Conservation (phyloP, 257 asterid species). For the Echium plantagineum region DNA sequence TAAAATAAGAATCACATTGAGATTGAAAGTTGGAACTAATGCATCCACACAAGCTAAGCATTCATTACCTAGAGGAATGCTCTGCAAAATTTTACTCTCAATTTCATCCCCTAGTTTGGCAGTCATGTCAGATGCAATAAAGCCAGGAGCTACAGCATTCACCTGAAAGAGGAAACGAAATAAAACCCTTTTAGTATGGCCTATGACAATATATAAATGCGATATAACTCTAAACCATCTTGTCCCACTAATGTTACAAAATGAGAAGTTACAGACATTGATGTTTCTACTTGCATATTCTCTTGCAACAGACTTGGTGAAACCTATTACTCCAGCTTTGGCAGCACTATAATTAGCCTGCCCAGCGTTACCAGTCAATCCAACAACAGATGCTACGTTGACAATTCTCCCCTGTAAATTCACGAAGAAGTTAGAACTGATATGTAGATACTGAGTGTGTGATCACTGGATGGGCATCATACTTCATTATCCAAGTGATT, state of each 20-base stretch:
- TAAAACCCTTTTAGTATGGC: neutral
- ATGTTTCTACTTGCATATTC: slow-evolving; percentile 90
- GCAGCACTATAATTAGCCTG: slow-evolving; percentile 99
- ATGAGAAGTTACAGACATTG: slow-evolving; percentile 36
- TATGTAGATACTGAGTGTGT: neutral
- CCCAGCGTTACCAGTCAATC: slow-evolving; percentile 87
- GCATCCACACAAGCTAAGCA: neutral
- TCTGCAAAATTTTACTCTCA: slow-evolving; percentile 67
- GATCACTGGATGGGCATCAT: neutral
- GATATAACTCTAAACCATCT: neutral
- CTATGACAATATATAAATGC: neutral
- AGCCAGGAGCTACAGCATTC: slow-evolving; percentile 96
- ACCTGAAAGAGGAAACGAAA: slow-evolving; percentile 34
- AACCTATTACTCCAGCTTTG: slow-evolving; percentile 94
- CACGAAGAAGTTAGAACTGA: neutral
- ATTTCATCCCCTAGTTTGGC: slow-evolving; percentile 63
- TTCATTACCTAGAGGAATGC: slow-evolving; percentile 64
- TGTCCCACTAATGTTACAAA: neutral
- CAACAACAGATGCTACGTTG: slow-evolving; percentile 88
- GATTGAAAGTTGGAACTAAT: neutral
- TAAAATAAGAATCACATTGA: neutral
- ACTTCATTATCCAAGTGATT: neutral
- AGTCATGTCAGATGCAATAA: slow-evolving; percentile 92
- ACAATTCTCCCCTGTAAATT: slow-evolving; percentile 67
- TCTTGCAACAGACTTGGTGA: slow-evolving; percentile 87